Evolutionary conservation across 345 rosid genomes (phyloP).

Genomic region (Citrus medica): DNA sequence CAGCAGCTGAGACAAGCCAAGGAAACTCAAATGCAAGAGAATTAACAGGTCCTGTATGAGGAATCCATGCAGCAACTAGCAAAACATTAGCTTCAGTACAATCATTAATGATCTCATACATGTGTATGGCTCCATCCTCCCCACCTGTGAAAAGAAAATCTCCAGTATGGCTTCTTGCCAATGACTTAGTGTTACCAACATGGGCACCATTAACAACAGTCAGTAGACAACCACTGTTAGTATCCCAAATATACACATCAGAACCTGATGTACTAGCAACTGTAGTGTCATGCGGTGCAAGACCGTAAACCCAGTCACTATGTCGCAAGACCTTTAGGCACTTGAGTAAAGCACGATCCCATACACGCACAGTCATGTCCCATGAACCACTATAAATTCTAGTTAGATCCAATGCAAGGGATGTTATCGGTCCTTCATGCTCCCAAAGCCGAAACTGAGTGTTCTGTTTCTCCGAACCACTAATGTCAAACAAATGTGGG

Average conservation of each 20-base stretch:
- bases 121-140: constrained; percentile 86
- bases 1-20: constrained; percentile 93
- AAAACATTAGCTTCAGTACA: constrained; percentile 16
- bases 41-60: constrained; percentile 77
- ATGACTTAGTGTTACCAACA: constrained; percentile 55
- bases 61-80: constrained; percentile 75
- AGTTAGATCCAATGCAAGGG: constrained; percentile 62
- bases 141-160: constrained; percentile 88
- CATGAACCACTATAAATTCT: constrained; percentile 85
- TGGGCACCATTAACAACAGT: constrained; percentile 57
- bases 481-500: constrained; percentile 63
- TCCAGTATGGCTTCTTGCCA: constrained; percentile 82
- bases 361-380: constrained; percentile 91
- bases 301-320: constrained; percentile 88
- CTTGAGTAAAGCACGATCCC: constrained; percentile 74
- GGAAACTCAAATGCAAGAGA: constrained; percentile 94
- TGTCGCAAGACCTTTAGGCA: constrained; percentile 73
- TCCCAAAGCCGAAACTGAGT: constrained; percentile 75
- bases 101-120: constrained; percentile 60
- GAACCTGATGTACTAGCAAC: constrained; percentile 69
- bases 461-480: constrained; percentile 41
- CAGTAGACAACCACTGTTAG: constrained; percentile 44
- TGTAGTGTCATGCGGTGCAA: constrained; percentile 67
- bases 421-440: constrained; percentile 85
- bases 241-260: constrained; percentile 82